Evolutionary conservation across 441 rosid species (phyloP), one percentile per base, ranked within the genome.

Genomic region (Populus hybrid): DNA sequence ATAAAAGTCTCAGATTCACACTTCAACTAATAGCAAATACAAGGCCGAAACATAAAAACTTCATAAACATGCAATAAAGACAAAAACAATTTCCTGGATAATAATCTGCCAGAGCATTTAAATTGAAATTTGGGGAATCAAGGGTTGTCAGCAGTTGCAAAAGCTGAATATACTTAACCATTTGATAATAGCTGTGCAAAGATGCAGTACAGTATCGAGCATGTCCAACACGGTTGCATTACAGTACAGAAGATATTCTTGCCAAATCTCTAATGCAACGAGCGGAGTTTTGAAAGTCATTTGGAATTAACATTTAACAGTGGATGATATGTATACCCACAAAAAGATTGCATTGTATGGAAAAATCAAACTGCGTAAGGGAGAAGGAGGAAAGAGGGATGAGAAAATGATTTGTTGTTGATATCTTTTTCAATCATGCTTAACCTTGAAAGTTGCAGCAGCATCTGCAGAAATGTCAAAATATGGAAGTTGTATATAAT

Each of bases 391-490:
- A 30, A 5, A 69, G 67, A 23, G 69, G 75, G 69, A 78, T 71
- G 57, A 53, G 75, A 71, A 59, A 19, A 77, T 30, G 32, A 75
- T 42, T 21, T 32, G 46, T n/a, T 38, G 35, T 42, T 61, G 8
- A 30, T 23, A 76, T 63, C 69, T 66, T 24, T 26, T 28, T 65
- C 70, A 59, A 36, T 75, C 75, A 69, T 77, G n/a, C 34, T 28
- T 74, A 73, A 95, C 99, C 99, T 95, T 95, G 83, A 95, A 95
- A 67, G 99, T 92, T 12, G 97, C 98, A 85, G 97, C 99, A 76
- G 97, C 99, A 90, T 95, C 99, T 16, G 99, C 99, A 73, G 99
- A 94, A 79, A 95, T 85, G 79, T 95, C 98, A n/a, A 95, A 95
- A 85, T 95, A 92, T 63, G 99, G 99, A 81, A 95, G 92, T 83